phyloP scores from a whole-genome alignment of 306 rosid species.

The Lablab purpureus region DNA sequence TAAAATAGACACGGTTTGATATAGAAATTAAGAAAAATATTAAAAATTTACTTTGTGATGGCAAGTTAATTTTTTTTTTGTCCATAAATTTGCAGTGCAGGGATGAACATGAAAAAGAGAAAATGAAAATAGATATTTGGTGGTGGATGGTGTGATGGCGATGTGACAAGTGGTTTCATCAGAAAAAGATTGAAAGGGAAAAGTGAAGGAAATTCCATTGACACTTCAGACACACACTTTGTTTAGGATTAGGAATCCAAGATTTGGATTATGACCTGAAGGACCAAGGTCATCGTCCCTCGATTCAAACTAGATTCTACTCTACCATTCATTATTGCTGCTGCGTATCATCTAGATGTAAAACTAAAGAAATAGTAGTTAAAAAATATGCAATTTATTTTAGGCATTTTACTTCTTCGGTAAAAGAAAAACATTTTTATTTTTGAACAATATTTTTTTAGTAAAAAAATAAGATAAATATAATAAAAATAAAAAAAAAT shows the following conservation, averaged over 20 bases:
- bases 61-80: too few relatives aligned
- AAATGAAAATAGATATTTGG: background rate
- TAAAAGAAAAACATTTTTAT: too few relatives aligned
- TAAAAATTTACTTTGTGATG: too few relatives aligned
- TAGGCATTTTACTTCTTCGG: too few relatives aligned
- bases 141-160: background rate
- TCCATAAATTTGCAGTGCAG: background rate
- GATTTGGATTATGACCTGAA: background rate
- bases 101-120: background rate
- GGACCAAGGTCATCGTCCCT: background rate
- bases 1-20: too few relatives aligned
- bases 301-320: background rate
- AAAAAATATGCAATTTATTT: too few relatives aligned
- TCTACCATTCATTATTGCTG: background rate
- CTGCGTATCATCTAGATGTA: background rate
- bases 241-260: background rate
- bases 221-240: too few relatives aligned
- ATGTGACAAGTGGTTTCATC: slow-evolving; percentile 8
- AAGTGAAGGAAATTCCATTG: background rate
- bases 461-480: too few relatives aligned
- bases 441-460: too few relatives aligned
- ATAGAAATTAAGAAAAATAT: too few relatives aligned
- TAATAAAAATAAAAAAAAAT: too few relatives aligned
- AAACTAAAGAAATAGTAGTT: too few relatives aligned
- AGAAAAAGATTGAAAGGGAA: background rate